Conservation (phyloP, 257 asterid genomes). For the Nicotiana undulata region DNA sequence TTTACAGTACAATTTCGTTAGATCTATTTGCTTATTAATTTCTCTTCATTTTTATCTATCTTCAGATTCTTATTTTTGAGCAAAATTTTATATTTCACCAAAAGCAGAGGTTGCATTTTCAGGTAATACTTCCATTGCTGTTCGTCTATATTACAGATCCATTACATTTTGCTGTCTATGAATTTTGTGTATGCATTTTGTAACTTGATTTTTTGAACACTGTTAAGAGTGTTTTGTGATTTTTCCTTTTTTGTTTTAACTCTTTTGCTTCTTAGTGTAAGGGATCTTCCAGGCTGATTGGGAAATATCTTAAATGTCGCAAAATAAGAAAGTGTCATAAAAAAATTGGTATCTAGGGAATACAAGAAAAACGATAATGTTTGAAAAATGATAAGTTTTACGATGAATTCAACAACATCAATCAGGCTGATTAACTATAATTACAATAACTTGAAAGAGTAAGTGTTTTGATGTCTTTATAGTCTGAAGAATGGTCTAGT, state of each 20-base stretch:
- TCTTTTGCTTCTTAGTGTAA: background rate
- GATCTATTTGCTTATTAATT: background rate
- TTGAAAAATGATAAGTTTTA: background rate
- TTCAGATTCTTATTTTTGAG: background rate
- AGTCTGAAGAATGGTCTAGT: background rate
- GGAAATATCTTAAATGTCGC: too few species aligned
- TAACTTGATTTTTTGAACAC: background rate
- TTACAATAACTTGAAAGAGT: background rate
- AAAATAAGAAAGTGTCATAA: too few species aligned
- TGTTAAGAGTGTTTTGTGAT: background rate
- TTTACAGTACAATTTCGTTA: background rate
- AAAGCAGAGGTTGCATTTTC: background rate
- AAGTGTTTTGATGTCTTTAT: background rate
- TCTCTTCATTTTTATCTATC: background rate
- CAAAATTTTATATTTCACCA: background rate
- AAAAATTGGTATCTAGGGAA: too few species aligned
- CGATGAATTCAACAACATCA: background rate
- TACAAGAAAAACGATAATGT: too few species aligned
- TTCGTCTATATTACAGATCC: background rate
- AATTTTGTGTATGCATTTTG: background rate
- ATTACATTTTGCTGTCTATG: background rate
- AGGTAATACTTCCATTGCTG: background rate
- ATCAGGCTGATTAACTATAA: background rate
- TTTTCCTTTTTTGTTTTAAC: background rate
- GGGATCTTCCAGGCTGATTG: too few species aligned